Evolutionary conservation across 306 rosid species (phyloP), one percentile per base, ranked within the genome.

Genomic region (Casuarina equisetifolia): DNA sequence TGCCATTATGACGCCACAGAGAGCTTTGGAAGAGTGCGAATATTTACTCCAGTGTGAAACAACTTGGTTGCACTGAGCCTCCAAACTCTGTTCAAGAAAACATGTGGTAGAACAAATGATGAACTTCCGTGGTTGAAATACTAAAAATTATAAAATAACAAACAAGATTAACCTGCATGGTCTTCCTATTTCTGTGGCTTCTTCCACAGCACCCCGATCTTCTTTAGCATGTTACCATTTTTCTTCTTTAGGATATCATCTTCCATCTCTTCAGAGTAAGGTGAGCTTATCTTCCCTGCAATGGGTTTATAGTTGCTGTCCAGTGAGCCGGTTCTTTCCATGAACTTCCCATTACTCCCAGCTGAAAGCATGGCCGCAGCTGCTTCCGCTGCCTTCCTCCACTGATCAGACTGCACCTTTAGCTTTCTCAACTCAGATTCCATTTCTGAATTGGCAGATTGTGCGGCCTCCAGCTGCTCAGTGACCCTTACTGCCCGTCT

Each of bases 361-460:
- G 92, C 87, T 5, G 99, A 89, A 70, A 96, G 89, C 86, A 92
- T 93, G n/a, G 99, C 59, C 3, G 98, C 98, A 11, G 99, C 99
- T 1, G 99, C 98, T 69, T 96, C 99, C 2, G 99, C 99, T 5
- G 99, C 99, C 74, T 96, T 96, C 80, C 98, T 92, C 98, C 97
- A 96, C 66, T 96, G 99, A 80, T 92, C 96, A 15, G 96, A 90
- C 74, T 96, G 99, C 70, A 96, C 98, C 82, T 89, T 92, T 17
- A 96, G 79, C 81, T 86, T 89, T 87, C 97, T 87, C 69, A 96
- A 75, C 72, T 96, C 99, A 0, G 88, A 84, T 82, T 92, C 99
- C 92, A 89, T 83, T 73, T 96, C 98, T 1, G 84, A 83, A 69
- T 85, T 91, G 5, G 86, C 91, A 25, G 75, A 89, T 80, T 95